phyloP scores from a whole-genome alignment of 495 filamentous ascomycete genomes.

The Lasiosphaeria ovina region DNA sequence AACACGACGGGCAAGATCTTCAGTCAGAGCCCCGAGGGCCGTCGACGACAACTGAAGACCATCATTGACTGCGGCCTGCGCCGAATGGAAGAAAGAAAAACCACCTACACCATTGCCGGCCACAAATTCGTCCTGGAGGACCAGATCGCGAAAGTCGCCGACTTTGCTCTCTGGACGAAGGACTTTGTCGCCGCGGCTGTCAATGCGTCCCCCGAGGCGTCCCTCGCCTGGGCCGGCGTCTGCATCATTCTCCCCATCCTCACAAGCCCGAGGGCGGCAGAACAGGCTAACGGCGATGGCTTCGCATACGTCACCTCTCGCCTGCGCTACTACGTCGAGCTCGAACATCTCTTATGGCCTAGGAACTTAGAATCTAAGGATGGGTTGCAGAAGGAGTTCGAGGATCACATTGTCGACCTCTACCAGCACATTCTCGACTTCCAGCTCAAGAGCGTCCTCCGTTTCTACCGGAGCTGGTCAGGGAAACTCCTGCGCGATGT shows the following conservation, averaged over 20 bases:
- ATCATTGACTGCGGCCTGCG: slow-evolving; percentile 16
- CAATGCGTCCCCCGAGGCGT: slow-evolving; percentile 23
- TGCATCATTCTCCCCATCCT: slow-evolving; percentile 28
- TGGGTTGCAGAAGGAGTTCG: not conserved
- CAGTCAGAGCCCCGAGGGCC: no score
- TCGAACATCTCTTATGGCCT: not conserved
- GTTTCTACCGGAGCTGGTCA: not conserved
- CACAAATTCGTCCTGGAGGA: slow-evolving; percentile 21
- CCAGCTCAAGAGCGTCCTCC: not conserved
- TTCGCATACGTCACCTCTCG: slow-evolving; percentile 27
- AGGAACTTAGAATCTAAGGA: not conserved
- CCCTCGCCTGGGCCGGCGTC: slow-evolving; percentile 27
- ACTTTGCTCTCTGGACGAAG: slow-evolving; percentile 17
- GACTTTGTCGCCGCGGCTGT: slow-evolving; percentile 22
- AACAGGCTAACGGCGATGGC: slow-evolving; percentile 26
- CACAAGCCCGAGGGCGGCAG: slow-evolving; percentile 22
- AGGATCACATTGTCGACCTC: not conserved
- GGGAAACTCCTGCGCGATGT: not conserved
- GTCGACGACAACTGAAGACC: slow-evolving; percentile 4
- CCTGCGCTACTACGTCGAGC: slow-evolving; percentile 24
- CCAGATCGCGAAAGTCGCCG: slow-evolving; percentile 18
- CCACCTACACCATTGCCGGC: not conserved
- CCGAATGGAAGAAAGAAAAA: slow-evolving; percentile 10
- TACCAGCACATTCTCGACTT: slow-evolving; percentile 2
- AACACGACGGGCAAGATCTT: no score